Conservation (phyloP, 805 yeast genomes). For the Hanseniaspora taiwanica region DNA sequence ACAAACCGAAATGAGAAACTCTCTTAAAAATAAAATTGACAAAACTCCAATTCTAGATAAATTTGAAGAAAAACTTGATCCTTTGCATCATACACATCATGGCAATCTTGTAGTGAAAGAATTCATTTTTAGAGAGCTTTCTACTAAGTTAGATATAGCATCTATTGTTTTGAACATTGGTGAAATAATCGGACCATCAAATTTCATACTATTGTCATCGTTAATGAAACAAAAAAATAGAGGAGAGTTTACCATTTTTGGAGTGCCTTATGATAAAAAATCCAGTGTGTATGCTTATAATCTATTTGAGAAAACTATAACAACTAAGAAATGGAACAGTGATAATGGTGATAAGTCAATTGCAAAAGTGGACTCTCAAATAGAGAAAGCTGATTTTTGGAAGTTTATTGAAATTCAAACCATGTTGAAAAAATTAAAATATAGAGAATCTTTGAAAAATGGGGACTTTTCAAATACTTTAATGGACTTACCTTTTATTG, state of each 20-base stretch:
- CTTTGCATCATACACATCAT: neutral
- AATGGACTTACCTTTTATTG: conserved; percentile 55
- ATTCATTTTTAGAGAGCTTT: neutral
- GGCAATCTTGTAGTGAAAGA: neutral
- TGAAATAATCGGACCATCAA: neutral
- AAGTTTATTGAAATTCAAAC: conserved; percentile 20
- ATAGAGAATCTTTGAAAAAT: neutral
- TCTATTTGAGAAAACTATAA: neutral
- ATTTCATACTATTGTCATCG: conserved; percentile 2
- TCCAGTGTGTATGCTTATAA: conserved; percentile 1
- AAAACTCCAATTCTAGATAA: neutral
- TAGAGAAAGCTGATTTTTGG: conserved; percentile 18
- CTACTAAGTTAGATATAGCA: neutral
- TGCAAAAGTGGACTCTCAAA: neutral
- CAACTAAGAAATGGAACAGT: neutral
- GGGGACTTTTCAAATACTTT: conserved; percentile 3
- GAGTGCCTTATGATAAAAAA: conserved; percentile 2
- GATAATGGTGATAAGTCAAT: neutral
- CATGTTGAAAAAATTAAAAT: conserved; percentile 5
- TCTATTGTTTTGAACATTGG: neutral
- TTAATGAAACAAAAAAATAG: conserved; percentile 4
- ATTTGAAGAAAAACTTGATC: neutral
- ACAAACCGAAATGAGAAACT: neutral
- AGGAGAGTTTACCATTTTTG: conserved; percentile 5
- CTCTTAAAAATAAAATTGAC: neutral